phyloP scores from a whole-genome alignment of 2,329 filamentous ascomycete species.

The Lasiodiplodia sp. region DNA sequence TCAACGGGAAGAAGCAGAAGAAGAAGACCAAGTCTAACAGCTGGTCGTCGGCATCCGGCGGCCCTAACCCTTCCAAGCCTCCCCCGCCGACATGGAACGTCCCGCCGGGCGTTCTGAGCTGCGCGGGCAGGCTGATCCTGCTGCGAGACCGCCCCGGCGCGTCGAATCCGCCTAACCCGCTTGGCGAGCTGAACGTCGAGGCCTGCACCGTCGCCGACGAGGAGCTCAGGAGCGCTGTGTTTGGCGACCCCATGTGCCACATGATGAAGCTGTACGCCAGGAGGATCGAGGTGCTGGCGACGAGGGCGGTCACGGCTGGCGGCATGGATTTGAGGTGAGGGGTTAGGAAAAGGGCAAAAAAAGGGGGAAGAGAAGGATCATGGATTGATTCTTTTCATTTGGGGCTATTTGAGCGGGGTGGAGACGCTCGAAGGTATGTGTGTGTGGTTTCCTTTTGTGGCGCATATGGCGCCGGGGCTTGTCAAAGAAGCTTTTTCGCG shows the following conservation, averaged over 20 bases:
- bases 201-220: constrained; percentile 74
- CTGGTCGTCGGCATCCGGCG: constrained; percentile 33
- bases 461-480: too few relatives aligned
- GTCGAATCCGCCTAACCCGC: background rate
- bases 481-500: too few relatives aligned
- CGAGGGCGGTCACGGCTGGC: constrained; percentile 68
- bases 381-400: too few relatives aligned
- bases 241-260: constrained; percentile 83
- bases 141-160: constrained; percentile 52
- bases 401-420: too few relatives aligned
- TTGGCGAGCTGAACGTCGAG: constrained; percentile 54
- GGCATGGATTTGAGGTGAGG: constrained; percentile 27
- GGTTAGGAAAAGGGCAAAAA: too few relatives aligned
- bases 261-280: constrained; percentile 79
- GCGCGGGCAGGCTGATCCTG: constrained; percentile 73
- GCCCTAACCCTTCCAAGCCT: background rate
- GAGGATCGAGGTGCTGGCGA: constrained; percentile 74
- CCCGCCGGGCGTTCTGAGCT: constrained; percentile 70
- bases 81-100: constrained; percentile 65
- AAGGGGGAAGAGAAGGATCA: too few relatives aligned
- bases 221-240: constrained; percentile 73
- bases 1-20: constrained; percentile 31
- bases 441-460: too few relatives aligned
- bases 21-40: constrained; percentile 9
- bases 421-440: too few relatives aligned